Conservation (phyloP, 2,329 filamentous ascomycete genomes). For the Cryphonectria naterciae region DNA sequence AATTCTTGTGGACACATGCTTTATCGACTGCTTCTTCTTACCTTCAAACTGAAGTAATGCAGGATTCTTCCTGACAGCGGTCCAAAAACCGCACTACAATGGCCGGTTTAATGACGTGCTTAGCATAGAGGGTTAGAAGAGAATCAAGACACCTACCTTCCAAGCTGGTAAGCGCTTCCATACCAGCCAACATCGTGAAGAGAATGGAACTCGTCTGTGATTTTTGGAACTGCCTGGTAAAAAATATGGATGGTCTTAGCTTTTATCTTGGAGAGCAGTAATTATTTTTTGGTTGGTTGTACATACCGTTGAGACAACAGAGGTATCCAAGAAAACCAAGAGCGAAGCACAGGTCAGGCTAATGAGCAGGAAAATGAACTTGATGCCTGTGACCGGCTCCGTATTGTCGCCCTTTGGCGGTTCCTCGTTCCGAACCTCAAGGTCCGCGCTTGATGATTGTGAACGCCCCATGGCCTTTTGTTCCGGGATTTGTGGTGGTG, state of each 20-base stretch:
- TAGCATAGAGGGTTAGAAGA: background rate
- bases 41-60: slow-evolving; percentile 21
- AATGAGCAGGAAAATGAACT: slow-evolving; percentile 4
- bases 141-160: background rate
- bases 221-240: slow-evolving; percentile 45
- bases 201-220: slow-evolving; percentile 44
- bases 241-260: slow-evolving; percentile 38
- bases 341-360: slow-evolving; percentile 14
- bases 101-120: background rate
- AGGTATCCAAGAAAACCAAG: slow-evolving; percentile 14
- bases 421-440: background rate
- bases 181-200: slow-evolving; percentile 53
- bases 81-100: background rate
- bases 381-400: slow-evolving; percentile 13
- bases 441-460: background rate
- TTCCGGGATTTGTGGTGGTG: background rate
- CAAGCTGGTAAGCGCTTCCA: slow-evolving; percentile 44
- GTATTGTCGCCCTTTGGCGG: background rate
- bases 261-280: background rate
- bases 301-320: slow-evolving; percentile 13
- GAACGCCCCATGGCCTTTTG: background rate
- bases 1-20: background rate
- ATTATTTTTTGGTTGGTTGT: background rate
- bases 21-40: background rate
- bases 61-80: background rate